Conservation (phyloP, 306 rosid genomes). For the Rosa lucieae region DNA sequence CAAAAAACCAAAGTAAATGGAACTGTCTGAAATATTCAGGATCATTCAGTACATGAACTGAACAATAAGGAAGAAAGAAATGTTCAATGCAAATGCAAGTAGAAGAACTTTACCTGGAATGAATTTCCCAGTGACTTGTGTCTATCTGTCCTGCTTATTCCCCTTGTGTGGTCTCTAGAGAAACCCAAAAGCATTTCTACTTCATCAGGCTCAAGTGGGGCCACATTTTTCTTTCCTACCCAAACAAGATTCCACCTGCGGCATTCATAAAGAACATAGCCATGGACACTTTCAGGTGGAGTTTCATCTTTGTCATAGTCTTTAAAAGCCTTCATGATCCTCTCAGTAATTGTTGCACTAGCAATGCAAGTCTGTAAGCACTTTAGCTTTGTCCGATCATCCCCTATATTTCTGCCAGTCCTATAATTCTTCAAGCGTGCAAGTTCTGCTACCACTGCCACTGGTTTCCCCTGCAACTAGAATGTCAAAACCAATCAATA, state of each 20-base stretch:
- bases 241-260: constrained; percentile 92
- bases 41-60: too few relatives aligned
- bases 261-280: constrained; percentile 64
- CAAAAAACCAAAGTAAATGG: too few relatives aligned
- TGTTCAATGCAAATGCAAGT: background rate
- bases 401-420: too few relatives aligned
- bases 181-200: constrained; percentile 84
- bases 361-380: too few relatives aligned
- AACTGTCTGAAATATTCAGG: too few relatives aligned
- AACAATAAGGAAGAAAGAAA: background rate
- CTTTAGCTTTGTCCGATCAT: too few relatives aligned
- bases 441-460: too few relatives aligned
- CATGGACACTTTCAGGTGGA: constrained; percentile 53
- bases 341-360: too few relatives aligned
- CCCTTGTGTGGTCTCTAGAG: constrained; percentile 91
- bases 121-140: constrained; percentile 96
- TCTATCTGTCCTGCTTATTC: constrained; percentile 90
- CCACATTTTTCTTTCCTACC: constrained; percentile 91
- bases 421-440: too few relatives aligned
- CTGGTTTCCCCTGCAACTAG: constrained; percentile 46
- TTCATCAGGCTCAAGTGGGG: constrained; percentile 92
- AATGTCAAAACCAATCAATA: constrained; percentile 25
- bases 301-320: constrained; percentile 32
- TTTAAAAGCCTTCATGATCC: constrained; percentile 44
- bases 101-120: constrained; percentile 57